Percentiles rank a stretch among this genome's conserved stretches.
Conservation (phyloP, 2,329 filamentous ascomycete species). For the Penicillium paneum region DNA sequence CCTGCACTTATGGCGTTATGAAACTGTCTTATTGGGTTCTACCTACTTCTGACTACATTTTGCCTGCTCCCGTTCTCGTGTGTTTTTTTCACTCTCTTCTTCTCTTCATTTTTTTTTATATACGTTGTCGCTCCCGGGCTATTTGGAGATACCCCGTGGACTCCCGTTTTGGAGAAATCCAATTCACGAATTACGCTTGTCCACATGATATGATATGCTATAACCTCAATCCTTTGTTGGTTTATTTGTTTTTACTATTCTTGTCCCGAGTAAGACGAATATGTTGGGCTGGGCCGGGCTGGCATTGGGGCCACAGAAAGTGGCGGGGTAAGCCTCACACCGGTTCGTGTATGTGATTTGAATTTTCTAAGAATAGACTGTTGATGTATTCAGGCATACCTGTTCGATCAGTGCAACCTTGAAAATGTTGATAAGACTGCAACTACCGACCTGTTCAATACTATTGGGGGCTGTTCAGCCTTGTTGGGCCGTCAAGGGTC, state of each 20-base stretch:
- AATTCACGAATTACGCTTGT: constrained; percentile 2
- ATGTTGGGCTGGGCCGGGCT: not conserved
- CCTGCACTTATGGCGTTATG: constrained; percentile 15
- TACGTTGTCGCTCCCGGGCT: not conserved
- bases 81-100: not conserved
- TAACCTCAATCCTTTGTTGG: not conserved
- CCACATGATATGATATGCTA: constrained; percentile 1
- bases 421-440: not conserved
- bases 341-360: not conserved
- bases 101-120: not conserved
- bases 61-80: not conserved
- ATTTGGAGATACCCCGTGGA: not conserved
- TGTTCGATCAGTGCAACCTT: not conserved
- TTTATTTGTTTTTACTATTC: not conserved
- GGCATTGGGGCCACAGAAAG: not conserved
- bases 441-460: not conserved
- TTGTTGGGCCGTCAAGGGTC: not conserved
- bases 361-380: not conserved
- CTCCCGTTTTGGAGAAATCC: not conserved
- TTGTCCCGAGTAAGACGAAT: not conserved
- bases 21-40: not conserved
- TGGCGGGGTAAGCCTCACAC: not conserved
- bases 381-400: not conserved
- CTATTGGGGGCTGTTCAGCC: not conserved
- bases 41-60: not conserved